Evolutionary conservation across 257 asterid genomes (phyloP).

Genomic region (Nicotiana attenuata): DNA sequence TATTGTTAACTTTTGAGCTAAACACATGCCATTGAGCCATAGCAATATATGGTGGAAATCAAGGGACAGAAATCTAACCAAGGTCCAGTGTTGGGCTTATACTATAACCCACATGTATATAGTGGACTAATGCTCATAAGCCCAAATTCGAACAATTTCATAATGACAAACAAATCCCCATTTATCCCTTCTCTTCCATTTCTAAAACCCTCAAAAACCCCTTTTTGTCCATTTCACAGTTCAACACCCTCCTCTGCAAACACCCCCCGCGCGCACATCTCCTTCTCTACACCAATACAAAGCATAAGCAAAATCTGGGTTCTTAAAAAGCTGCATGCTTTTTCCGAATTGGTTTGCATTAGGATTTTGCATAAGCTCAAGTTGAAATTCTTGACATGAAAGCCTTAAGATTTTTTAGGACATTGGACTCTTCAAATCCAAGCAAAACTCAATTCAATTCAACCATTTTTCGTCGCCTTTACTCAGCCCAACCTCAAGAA

Average conservation of each 20-base stretch:
- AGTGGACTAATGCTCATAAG: neutral
- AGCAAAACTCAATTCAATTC: slow-evolving; percentile 19
- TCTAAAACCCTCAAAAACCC: slow-evolving; percentile 41
- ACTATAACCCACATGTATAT: neutral
- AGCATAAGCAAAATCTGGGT: neutral
- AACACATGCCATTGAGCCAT: no score
- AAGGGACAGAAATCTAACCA: neutral
- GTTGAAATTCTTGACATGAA: slow-evolving; percentile 38
- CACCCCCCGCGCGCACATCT: neutral
- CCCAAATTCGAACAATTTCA: neutral
- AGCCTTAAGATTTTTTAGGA: slow-evolving; percentile 40
- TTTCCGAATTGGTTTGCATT: neutral
- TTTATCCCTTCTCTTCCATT: neutral
- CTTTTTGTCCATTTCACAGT: neutral
- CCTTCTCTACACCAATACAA: neutral
- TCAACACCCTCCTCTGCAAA: no score
- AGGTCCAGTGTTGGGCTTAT: neutral
- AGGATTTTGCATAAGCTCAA: neutral
- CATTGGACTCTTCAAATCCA: slow-evolving; percentile 30
- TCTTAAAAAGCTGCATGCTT: neutral
- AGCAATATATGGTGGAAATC: no score
- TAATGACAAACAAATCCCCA: neutral
- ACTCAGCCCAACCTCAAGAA: slow-evolving; percentile 53
- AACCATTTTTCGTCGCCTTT: slow-evolving; percentile 30
- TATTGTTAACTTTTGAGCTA: no score